A percentile compares a stretch with the other conserved stretches of the same genome.
Conservation (phyloP, 148 eudicot species). For the Rhododendron vialii region DNA sequence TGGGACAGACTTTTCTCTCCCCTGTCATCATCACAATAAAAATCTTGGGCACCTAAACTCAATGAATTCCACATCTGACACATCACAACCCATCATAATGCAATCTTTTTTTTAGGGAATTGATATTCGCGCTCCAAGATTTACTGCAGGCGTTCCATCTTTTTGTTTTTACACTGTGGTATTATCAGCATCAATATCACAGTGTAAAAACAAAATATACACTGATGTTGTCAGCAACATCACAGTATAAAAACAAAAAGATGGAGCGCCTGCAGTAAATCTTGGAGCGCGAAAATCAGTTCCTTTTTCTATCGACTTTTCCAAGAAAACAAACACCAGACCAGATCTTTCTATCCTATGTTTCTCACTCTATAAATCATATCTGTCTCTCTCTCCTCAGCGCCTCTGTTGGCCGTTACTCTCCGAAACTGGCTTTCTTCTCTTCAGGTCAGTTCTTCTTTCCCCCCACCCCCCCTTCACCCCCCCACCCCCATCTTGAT, state of each 20-base stretch:
- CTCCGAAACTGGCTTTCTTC: slow-evolving; percentile 1
- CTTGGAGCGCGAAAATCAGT: too few species aligned
- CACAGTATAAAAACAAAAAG: too few species aligned
- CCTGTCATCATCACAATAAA: too few species aligned
- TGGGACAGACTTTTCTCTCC: background rate
- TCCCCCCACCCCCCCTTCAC: background rate
- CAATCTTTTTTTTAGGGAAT: too few species aligned
- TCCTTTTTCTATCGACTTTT: slow-evolving; percentile 1
- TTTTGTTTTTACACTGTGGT: too few species aligned
- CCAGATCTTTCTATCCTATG: background rate
- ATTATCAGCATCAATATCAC: too few species aligned
- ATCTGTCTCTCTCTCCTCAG: background rate
- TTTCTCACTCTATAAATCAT: background rate
- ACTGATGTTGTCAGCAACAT: too few species aligned
- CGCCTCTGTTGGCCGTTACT: slow-evolving; percentile 4
- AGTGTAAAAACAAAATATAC: too few species aligned
- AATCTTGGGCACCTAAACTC: too few species aligned
- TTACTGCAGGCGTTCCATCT: too few species aligned
- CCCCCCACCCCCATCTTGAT: background rate
- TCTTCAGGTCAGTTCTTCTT: background rate
- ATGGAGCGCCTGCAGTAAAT: too few species aligned
- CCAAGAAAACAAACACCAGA: slow-evolving; percentile 6
- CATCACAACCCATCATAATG: background rate
- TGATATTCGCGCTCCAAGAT: too few species aligned
- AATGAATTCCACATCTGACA: background rate